Conservation (phyloP, 495 filamentous ascomycete genomes). For the Podospora pseudopauciseta region DNA sequence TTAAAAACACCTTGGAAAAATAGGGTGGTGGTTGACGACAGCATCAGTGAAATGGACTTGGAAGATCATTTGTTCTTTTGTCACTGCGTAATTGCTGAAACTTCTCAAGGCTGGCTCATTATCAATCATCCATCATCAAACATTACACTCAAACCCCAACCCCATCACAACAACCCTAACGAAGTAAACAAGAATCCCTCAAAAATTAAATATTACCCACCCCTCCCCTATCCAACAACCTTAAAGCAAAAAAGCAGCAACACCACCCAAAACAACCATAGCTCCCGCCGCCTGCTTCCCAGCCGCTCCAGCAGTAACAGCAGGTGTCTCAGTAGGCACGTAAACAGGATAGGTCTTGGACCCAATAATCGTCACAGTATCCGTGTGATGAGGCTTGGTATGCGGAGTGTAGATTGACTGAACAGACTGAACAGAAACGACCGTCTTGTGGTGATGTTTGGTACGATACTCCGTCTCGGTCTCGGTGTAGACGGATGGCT, state of each 20-base stretch:
- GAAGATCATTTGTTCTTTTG: no score
- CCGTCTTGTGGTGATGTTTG: background rate
- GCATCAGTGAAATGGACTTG: no score
- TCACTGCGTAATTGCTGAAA: no score
- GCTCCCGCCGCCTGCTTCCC: conserved; percentile 16
- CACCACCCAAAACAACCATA: conserved; percentile 15
- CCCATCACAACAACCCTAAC: background rate
- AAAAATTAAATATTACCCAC: background rate
- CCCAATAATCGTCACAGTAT: background rate
- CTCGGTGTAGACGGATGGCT: conserved; percentile 4
- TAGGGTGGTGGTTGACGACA: no score
- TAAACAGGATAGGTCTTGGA: background rate
- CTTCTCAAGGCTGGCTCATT: no score
- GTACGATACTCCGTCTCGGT: background rate
- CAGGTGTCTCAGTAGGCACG: background rate
- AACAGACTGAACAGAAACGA: background rate
- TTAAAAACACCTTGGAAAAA: no score
- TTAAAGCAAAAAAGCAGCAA: conserved; percentile 16
- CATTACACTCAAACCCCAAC: background rate
- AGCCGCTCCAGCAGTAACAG: conserved; percentile 13
- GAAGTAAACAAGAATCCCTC: background rate
- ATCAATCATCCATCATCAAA: no score
- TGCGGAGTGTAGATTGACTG: background rate
- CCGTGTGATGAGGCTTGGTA: background rate
- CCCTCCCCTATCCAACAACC: background rate